Base-by-base conservation (phyloP, 805 yeast genomes). In the Saturnispora sanitii region DNA sequence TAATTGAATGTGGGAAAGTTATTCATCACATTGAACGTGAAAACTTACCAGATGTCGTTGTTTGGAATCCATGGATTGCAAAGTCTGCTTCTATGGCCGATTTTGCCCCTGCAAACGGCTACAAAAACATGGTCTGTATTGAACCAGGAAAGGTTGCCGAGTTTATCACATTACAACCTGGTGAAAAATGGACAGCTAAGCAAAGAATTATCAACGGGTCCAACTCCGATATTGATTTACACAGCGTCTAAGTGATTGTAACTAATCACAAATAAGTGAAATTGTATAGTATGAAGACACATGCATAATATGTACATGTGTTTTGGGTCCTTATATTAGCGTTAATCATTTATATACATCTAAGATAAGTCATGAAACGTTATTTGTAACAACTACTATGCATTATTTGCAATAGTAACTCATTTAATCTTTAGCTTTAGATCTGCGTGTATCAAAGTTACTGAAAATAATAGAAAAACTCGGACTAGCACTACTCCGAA, bases 51-150 rank as follows among this genome's bases (percentile, higher is more conserved):
- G 79, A 74, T 48, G 66, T 73, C 4, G 97, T 92, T 37, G 96
- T 92, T 41, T 92, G 98, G 98, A 92, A 92, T 61, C 98, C 98
- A 28, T 92, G 97, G 98, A 67, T 74, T 49, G 71, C 81, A 42
- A 84, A 82, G 59, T 75, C 92, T n/a, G 67, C 64, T 19, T 79
- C 81, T 2, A 84, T 92, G 90, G 79, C 68, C 32, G 98, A 92
- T 63, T 92, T 90, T 54, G 73, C 70, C 51, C 98, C 97, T 38
- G 85, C 83, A 57, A 60, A 63, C 40, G 97, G 96, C 5, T 92
- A 69, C 66, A 70, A 77, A 49, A 68, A 79, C 35, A 90, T 92
- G 97, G 75, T 92, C 43, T 92, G 98, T 64, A 73, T 92, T 43
- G 98, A 92, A 62, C 94, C 96, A 2, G 98, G 98, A 33, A 70